phyloP scores from a whole-genome alignment of 176 grass and related monocot species.

The Juncus effusus region DNA sequence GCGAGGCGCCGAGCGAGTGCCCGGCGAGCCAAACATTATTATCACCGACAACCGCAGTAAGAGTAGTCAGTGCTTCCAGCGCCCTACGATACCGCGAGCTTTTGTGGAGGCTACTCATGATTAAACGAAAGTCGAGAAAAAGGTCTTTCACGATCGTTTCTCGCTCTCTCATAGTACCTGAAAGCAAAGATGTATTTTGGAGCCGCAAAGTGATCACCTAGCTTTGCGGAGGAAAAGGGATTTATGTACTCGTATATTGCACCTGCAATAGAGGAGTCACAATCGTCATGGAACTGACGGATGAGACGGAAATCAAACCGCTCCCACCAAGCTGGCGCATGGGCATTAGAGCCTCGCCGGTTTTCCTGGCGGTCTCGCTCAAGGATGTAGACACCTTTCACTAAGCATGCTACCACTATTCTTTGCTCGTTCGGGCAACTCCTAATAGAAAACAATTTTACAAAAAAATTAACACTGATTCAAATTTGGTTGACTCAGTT shows the following conservation, averaged over 20 bases:
- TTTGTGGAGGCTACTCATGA: slow-evolving; percentile 33
- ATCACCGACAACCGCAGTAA: neutral
- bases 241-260: slow-evolving; percentile 38
- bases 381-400: slow-evolving; percentile 45
- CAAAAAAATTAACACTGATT: too few relatives aligned
- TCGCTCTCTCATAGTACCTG: slow-evolving; percentile 41
- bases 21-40: slow-evolving; percentile 42
- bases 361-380: slow-evolving; percentile 36
- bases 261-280: slow-evolving; percentile 48
- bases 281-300: slow-evolving; percentile 34
- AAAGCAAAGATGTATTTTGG: slow-evolving; percentile 47
- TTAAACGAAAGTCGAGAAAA: slow-evolving; percentile 25
- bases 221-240: slow-evolving; percentile 1
- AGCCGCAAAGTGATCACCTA: slow-evolving; percentile 1
- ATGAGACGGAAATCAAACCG: slow-evolving; percentile 41
- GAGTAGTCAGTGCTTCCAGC: slow-evolving; percentile 23
- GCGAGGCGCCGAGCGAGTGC: slow-evolving; percentile 49
- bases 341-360: slow-evolving; percentile 18
- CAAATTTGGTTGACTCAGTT: too few relatives aligned
- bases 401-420: slow-evolving; percentile 37
- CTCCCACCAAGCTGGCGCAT: slow-evolving; percentile 47
- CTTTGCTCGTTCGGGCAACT: slow-evolving; percentile 38
- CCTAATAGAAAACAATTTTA: slow-evolving; percentile 17
- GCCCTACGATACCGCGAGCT: slow-evolving; percentile 28
- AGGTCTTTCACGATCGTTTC: slow-evolving; percentile 28